These are phyloP conservation scores for Macrolepiota fuliginosa DNA, from an alignment of 768 basidiomycete species.

Conservation along the genomic window DNA sequence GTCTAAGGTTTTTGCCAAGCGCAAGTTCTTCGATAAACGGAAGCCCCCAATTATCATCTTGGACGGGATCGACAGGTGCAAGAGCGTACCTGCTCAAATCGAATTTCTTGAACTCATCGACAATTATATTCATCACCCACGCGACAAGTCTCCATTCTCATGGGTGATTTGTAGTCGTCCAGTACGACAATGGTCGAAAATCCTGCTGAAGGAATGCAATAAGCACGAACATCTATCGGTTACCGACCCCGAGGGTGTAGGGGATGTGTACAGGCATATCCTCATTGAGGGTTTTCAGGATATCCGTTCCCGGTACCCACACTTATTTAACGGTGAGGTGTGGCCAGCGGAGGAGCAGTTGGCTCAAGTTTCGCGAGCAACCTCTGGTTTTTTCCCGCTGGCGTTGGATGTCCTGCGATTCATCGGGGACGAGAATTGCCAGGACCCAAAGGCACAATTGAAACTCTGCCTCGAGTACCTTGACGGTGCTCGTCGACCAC, in stretches of 20 bases:
- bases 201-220: background rate
- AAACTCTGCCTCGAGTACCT: background rate
- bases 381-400: background rate
- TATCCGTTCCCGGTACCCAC: background rate
- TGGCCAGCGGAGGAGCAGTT: background rate
- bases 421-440: background rate
- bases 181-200: background rate
- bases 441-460: background rate
- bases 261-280: background rate
- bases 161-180: background rate
- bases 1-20: background rate
- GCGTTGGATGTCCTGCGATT: background rate
- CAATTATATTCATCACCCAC: background rate
- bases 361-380: background rate
- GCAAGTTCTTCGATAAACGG: background rate
- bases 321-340: background rate
- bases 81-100: no score
- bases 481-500: background rate
- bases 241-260: background rate
- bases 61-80: background rate
- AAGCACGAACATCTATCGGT: background rate
- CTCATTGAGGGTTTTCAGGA: background rate
- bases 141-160: background rate
- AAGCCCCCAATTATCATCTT: background rate
- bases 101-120: background rate